Evolutionary conservation across 768 basidiomycete species (phyloP).

Genomic region (Auriscalpium orientale): DNA sequence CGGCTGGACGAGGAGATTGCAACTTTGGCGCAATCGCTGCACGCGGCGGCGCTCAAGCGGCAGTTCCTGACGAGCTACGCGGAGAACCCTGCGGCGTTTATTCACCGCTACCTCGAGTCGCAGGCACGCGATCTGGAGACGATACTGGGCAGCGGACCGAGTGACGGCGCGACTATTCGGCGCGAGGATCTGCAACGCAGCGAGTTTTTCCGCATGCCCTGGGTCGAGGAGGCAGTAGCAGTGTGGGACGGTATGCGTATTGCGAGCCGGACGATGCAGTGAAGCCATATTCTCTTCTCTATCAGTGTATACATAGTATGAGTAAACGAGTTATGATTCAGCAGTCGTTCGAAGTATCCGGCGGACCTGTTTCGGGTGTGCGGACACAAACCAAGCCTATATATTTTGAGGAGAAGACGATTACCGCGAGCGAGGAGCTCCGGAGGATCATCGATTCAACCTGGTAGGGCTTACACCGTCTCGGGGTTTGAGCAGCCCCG

Average conservation of each 20-base stretch:
- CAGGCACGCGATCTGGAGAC: slow-evolving; percentile 89
- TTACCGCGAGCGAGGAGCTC: too few species aligned
- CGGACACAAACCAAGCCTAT: too few species aligned
- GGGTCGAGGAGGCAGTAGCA: slow-evolving; percentile 56
- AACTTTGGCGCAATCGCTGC: slow-evolving; percentile 74
- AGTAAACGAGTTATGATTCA: too few species aligned
- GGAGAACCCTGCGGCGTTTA: slow-evolving; percentile 68
- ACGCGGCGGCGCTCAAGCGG: slow-evolving; percentile 80
- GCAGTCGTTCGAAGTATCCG: too few species aligned
- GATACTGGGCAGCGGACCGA: slow-evolving; percentile 80
- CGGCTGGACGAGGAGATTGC: slow-evolving; percentile 89
- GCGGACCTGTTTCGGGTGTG: too few species aligned
- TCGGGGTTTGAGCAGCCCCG: too few species aligned
- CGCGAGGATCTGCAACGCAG: slow-evolving; percentile 84
- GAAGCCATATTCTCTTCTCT: neutral
- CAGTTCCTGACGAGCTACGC: slow-evolving; percentile 83
- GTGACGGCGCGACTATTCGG: slow-evolving; percentile 69
- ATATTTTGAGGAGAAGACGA: too few species aligned
- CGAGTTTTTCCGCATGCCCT: slow-evolving; percentile 87
- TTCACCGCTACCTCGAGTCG: slow-evolving; percentile 86
- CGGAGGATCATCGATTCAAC: too few species aligned
- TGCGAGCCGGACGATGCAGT: neutral
- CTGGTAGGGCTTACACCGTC: too few species aligned
- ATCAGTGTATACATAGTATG: too few species aligned
- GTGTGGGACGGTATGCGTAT: slow-evolving; percentile 1